These are phyloP conservation scores for Cladosporium sp. DNA, from an alignment of 2,329 filamentous ascomycete genomes.

Conservation along the genomic window DNA sequence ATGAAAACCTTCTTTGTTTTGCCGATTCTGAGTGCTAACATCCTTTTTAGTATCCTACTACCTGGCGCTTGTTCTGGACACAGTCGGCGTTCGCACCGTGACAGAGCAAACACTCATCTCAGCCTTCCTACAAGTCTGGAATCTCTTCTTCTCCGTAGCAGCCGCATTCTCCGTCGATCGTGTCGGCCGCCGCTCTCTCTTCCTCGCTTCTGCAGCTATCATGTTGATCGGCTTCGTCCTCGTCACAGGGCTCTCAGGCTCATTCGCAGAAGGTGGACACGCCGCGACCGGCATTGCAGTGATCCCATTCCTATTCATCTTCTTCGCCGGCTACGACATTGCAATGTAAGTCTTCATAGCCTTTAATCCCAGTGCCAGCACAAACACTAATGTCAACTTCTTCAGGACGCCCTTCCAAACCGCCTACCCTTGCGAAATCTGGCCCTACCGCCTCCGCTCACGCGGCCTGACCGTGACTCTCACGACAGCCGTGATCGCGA, in stretches of 20 bases:
- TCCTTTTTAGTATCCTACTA: slow-evolving; percentile 18
- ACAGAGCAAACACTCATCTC: slow-evolving; percentile 24
- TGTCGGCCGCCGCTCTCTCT: slow-evolving; percentile 42
- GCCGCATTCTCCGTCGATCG: slow-evolving; percentile 37
- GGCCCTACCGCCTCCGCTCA: slow-evolving; percentile 11
- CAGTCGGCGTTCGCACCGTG: slow-evolving; percentile 26
- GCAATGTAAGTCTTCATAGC: slow-evolving; percentile 28
- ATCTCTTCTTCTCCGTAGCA: slow-evolving; percentile 35
- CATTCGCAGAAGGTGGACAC: slow-evolving; percentile 37
- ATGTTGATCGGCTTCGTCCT: slow-evolving; percentile 51
- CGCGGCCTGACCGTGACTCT: slow-evolving; percentile 12
- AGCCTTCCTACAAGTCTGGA: slow-evolving; percentile 39
- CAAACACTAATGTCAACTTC: not conserved
- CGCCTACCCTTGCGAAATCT: slow-evolving; percentile 14
- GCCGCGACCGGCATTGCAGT: slow-evolving; percentile 35
- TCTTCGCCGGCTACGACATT: slow-evolving; percentile 57
- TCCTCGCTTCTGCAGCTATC: slow-evolving; percentile 45
- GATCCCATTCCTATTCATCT: slow-evolving; percentile 58
- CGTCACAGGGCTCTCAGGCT: slow-evolving; percentile 42
- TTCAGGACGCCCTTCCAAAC: slow-evolving; percentile 12
- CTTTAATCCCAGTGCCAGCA: not conserved
- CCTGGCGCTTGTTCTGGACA: slow-evolving; percentile 26
- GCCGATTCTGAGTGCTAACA: too few relatives aligned
- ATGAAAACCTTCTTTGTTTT: too few relatives aligned
- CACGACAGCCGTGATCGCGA: slow-evolving; percentile 4